Conservation (phyloP, 441 rosid species). For the Daphne laureola region DNA sequence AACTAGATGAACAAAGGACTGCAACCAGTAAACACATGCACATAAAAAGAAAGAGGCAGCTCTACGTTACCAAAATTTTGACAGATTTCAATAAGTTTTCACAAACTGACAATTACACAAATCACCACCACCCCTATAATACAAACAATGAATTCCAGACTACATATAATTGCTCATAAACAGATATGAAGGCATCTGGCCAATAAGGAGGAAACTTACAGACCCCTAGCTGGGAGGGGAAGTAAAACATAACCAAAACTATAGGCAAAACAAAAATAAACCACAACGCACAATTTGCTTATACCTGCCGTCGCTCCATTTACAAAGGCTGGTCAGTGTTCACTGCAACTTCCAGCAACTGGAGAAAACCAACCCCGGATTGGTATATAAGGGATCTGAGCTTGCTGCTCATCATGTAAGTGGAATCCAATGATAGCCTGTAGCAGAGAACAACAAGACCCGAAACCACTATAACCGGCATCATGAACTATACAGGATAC, state of each 20-base stretch:
- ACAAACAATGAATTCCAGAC: conserved; percentile 25
- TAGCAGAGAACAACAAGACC: conserved; percentile 15
- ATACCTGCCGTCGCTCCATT: conserved; percentile 40
- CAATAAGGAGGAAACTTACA: conserved; percentile 12
- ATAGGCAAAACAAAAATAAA: conserved; percentile 29
- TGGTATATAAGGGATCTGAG: conserved; percentile 23
- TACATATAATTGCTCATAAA: conserved; percentile 26
- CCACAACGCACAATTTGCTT: conserved; percentile 17
- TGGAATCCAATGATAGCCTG: conserved; percentile 11
- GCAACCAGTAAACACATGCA: too few relatives aligned
- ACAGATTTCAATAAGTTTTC: too few relatives aligned
- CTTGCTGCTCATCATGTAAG: conserved; percentile 22
- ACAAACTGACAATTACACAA: conserved; percentile 34
- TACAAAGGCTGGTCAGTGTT: conserved; percentile 29
- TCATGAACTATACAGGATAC: conserved; percentile 38
- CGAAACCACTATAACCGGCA: conserved; percentile 25
- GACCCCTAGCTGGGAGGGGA: conserved; percentile 26
- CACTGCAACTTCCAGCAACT: conserved; percentile 15
- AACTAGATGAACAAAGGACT: too few relatives aligned
- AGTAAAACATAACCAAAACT: conserved; percentile 19
- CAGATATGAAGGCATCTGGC: conserved; percentile 21
- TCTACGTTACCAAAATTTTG: too few relatives aligned
- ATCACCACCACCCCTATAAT: conserved; percentile 38
- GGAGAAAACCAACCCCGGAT: conserved; percentile 17
- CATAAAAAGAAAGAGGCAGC: too few relatives aligned